phyloP scores from a whole-genome alignment of 345 rosid genomes.

The Eucalyptus decipiens region DNA sequence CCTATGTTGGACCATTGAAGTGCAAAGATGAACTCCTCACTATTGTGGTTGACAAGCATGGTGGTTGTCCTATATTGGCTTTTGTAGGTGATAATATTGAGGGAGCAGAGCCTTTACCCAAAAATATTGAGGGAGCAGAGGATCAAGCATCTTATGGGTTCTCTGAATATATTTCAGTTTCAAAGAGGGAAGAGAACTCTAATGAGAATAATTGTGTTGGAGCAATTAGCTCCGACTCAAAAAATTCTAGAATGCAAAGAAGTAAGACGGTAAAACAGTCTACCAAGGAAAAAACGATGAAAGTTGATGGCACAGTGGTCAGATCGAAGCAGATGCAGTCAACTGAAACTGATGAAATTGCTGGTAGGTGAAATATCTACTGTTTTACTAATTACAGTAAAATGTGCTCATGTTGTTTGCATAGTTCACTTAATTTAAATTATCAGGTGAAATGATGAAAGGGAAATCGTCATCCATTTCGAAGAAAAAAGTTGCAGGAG shows the following conservation, averaged over 20 bases:
- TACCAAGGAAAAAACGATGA: neutral
- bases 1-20: neutral
- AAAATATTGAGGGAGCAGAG: neutral
- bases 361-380: conserved; percentile 6
- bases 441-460: neutral
- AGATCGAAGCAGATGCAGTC: conserved; percentile 13
- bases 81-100: neutral
- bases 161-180: conserved; percentile 8
- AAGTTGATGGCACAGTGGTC: conserved; percentile 10
- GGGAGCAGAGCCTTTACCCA: neutral
- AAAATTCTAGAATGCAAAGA: conserved; percentile 15
- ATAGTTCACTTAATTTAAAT: neutral
- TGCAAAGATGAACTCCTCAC: neutral
- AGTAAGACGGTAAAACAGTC: conserved; percentile 29
- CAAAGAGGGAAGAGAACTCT: conserved; percentile 4
- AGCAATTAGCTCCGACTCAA: conserved; percentile 8
- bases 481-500: conserved; percentile 16
- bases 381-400: neutral
- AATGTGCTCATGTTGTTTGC: neutral
- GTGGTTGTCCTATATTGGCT: neutral
- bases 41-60: conserved; percentile 29
- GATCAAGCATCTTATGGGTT: conserved; percentile 4
- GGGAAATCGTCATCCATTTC: conserved; percentile 8
- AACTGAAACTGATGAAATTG: conserved; percentile 10
- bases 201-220: conserved; percentile 6